Percentiles rank a stretch among this genome's conserved stretches.
phyloP scores from a whole-genome alignment of 768 basidiomycete species.

The Lactarius quietus region DNA sequence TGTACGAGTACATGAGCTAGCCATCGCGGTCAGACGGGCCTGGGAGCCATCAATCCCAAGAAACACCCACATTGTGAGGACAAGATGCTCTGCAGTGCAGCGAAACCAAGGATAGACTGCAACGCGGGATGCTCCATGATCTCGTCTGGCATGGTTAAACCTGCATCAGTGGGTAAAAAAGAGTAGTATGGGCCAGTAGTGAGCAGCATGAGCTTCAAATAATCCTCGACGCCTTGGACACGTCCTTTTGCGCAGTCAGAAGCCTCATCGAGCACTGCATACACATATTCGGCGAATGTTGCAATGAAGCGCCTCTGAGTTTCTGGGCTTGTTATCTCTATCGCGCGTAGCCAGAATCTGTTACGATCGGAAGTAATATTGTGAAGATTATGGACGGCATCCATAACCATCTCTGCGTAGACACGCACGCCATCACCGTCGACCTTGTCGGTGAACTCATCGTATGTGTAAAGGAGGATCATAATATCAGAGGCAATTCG shows the following conservation, averaged over 20 bases:
- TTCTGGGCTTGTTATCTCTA: conserved; percentile 28
- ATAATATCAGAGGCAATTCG: conserved; percentile 42
- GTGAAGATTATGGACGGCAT: conserved; percentile 38
- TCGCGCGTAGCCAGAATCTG: conserved; percentile 2
- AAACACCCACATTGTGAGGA: conserved; percentile 38
- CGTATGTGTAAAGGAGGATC: conserved; percentile 48
- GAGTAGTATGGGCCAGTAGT: conserved; percentile 38
- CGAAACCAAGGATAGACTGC: conserved; percentile 42
- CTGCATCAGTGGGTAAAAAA: conserved; percentile 53
- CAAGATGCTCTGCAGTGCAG: conserved; percentile 49
- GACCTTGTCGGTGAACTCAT: conserved; percentile 46
- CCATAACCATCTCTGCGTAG: conserved; percentile 37
- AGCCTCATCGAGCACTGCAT: conserved; percentile 41
- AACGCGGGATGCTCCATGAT: conserved; percentile 50
- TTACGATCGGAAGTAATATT: conserved; percentile 3
- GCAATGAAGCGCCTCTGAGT: conserved; percentile 38
- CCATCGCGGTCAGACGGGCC: conserved; percentile 13
- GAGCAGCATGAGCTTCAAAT: conserved; percentile 39
- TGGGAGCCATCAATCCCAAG: background rate
- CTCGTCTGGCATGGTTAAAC: conserved; percentile 50
- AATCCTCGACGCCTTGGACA: conserved; percentile 40
- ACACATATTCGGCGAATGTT: conserved; percentile 35
- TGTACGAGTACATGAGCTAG: conserved; percentile 74
- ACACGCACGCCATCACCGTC: conserved; percentile 31
- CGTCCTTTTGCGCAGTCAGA: conserved; percentile 34